Evolutionary conservation across 495 filamentous ascomycete species (phyloP).

Genomic region (Pseudomonodictys pantanalensis): DNA sequence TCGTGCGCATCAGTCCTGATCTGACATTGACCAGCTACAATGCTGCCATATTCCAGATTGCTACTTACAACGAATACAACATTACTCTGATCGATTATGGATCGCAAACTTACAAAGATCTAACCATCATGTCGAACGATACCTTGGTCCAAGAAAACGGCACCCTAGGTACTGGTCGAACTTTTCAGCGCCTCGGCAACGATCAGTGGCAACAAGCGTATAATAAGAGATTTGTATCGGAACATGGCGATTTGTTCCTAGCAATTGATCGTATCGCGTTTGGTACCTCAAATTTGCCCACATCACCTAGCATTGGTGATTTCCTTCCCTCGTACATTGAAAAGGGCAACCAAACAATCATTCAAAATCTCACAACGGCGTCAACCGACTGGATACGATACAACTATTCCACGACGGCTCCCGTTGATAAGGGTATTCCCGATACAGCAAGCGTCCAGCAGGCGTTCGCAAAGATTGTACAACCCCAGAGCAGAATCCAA

Average conservation of each 20-base stretch:
- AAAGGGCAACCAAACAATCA: no score
- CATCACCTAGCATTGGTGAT: background rate
- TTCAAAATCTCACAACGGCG: no score
- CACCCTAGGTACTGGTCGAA: background rate
- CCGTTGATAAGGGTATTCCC: background rate
- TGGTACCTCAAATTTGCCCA: background rate
- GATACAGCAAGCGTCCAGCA: background rate
- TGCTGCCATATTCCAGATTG: slow-evolving; percentile 36
- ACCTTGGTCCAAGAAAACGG: background rate
- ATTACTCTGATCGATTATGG: background rate
- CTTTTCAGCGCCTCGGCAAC: slow-evolving; percentile 1
- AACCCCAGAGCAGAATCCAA: slow-evolving; percentile 10
- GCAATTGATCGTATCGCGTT: background rate
- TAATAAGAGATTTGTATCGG: background rate
- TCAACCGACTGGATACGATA: no score
- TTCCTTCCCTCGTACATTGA: no score
- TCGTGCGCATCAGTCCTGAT: no score
- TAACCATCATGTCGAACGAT: no score
- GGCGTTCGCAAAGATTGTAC: background rate
- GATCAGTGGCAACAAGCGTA: slow-evolving; percentile 26
- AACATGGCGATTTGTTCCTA: background rate
- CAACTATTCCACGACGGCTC: background rate
- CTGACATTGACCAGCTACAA: slow-evolving; percentile 27
- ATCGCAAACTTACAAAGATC: no score
- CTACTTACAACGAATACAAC: slow-evolving; percentile 31